Evolutionary conservation across 495 filamentous ascomycete species (phyloP).

Genomic region (Xylaria curta): DNA sequence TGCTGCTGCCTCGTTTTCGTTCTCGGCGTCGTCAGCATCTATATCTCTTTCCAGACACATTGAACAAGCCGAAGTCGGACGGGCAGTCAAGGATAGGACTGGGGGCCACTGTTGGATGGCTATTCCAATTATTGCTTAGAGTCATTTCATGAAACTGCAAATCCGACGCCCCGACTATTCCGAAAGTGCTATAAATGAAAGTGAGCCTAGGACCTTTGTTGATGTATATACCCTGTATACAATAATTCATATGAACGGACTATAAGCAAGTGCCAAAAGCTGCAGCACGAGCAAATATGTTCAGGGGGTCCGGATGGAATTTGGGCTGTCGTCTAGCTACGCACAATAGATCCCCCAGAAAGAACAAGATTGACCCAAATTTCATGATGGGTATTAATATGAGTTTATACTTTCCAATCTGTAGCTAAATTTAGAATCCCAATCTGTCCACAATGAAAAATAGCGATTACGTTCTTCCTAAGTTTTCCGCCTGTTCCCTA

Average conservation of each 20-base stretch:
- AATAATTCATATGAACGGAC: not conserved
- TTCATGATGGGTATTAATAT: not conserved
- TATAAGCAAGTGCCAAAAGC: not conserved
- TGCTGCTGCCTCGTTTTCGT: not conserved
- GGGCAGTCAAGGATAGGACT: not conserved
- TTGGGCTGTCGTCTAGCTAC: not conserved
- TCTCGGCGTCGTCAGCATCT: not conserved
- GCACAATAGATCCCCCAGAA: not conserved
- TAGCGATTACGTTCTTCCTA: not conserved
- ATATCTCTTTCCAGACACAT: not conserved
- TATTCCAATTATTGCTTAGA: not conserved
- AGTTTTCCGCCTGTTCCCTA: not conserved
- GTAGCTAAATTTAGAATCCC: not conserved
- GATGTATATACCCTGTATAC: not conserved
- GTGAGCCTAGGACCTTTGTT: not conserved
- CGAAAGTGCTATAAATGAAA: not conserved
- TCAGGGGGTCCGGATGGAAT: not conserved
- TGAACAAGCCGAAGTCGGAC: not conserved
- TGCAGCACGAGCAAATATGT: no score
- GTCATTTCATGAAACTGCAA: not conserved
- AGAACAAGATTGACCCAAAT: not conserved
- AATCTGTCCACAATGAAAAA: not conserved
- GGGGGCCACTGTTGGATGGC: not conserved
- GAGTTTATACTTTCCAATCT: not conserved
- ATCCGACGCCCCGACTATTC: not conserved